Percentiles rank a stretch among this genome's conserved stretches.
Conservation (phyloP, 768 basidiomycete species). For the Trametes maxima region DNA sequence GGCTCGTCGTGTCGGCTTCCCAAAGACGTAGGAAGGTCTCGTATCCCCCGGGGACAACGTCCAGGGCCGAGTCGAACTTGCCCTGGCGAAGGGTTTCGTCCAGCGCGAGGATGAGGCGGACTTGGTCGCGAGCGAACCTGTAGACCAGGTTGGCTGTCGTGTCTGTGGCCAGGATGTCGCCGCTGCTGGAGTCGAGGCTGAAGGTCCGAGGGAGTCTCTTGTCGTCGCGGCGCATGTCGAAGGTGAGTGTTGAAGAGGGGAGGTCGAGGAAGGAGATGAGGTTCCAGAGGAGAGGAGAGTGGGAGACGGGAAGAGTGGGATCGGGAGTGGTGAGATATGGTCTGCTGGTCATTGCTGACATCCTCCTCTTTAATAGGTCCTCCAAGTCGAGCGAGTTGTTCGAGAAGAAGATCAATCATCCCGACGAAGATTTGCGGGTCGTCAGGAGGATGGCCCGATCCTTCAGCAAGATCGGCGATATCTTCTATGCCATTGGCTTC, state of each 20-base stretch:
- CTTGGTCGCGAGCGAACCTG: constrained; percentile 5
- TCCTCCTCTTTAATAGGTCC: background rate
- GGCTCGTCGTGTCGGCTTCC: background rate
- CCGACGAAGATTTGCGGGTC: constrained; percentile 17
- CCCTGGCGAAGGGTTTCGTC: constrained; percentile 2
- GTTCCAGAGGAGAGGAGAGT: background rate
- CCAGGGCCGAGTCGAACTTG: background rate
- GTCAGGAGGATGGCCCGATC: background rate
- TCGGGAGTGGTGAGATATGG: background rate
- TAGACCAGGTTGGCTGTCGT: background rate
- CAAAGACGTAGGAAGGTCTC: background rate
- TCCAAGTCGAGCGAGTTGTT: background rate
- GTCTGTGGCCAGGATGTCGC: background rate
- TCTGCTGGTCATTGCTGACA: background rate
- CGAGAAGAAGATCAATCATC: background rate
- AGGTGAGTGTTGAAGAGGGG: background rate
- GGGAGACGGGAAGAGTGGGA: background rate
- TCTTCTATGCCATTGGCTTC: constrained; percentile 27
- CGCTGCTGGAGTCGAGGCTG: constrained; percentile 2
- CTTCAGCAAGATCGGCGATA: background rate
- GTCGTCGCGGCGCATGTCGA: background rate
- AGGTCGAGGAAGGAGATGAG: background rate
- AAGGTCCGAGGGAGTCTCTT: background rate
- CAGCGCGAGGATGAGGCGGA: background rate
- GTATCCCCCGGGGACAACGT: constrained; percentile 6